Evolutionary conservation across 2,329 filamentous ascomycete genomes (phyloP).

Genomic region (Sclerotinia spermophila): DNA sequence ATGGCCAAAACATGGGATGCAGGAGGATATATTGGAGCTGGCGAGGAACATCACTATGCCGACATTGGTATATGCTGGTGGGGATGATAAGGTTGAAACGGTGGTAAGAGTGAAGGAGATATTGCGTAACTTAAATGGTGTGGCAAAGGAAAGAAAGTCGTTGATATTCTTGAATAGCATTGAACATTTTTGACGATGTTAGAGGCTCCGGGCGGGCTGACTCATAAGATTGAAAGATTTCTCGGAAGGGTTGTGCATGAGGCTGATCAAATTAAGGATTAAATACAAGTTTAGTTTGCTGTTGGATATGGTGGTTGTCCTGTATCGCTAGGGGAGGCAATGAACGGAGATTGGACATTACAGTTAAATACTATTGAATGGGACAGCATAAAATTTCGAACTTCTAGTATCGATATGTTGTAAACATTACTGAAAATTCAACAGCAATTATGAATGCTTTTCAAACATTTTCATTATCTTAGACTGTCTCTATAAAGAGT

Average conservation of each 20-base stretch:
- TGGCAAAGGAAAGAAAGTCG: conserved; percentile 9
- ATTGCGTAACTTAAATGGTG: conserved; percentile 21
- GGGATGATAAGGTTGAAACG: conserved; percentile 37
- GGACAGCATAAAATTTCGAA: background rate
- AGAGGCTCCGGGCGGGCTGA: conserved; percentile 21
- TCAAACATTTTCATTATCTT: background rate
- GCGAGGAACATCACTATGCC: conserved; percentile 27
- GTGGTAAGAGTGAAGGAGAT: conserved; percentile 36
- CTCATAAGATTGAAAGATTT: conserved; percentile 1
- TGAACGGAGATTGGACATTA: background rate
- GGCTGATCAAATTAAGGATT: no score
- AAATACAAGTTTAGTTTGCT: background rate
- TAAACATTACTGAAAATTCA: no score
- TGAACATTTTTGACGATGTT: conserved; percentile 26
- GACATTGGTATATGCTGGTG: conserved; percentile 35
- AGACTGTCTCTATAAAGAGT: background rate
- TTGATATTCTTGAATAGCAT: conserved; percentile 23
- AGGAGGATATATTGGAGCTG: conserved; percentile 35
- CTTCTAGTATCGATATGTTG: background rate
- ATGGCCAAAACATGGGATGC: conserved; percentile 39
- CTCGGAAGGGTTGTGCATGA: background rate
- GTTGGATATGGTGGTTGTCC: background rate
- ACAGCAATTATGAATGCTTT: background rate
- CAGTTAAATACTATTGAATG: background rate
- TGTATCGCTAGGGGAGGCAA: background rate